Conservation (phyloP, 2,329 filamentous ascomycete species). For the Colletotrichum sp. region DNA sequence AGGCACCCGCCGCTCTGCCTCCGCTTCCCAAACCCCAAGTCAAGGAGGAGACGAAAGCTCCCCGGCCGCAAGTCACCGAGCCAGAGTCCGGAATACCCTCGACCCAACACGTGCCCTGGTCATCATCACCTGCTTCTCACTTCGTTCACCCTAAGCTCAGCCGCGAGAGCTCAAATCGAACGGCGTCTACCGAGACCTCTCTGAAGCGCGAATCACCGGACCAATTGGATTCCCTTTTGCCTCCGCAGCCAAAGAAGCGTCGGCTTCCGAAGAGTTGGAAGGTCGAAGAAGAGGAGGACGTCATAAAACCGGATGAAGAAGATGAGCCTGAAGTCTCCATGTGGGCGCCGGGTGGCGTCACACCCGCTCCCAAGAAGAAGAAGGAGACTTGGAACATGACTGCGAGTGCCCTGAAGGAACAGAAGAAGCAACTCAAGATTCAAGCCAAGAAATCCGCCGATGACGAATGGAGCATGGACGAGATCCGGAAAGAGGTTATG, state of each 20-base stretch:
- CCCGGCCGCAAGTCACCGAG: constrained; percentile 8
- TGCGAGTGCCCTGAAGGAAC: constrained; percentile 76
- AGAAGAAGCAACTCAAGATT: constrained; percentile 75
- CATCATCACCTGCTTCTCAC: constrained; percentile 65
- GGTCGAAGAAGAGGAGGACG: constrained; percentile 28
- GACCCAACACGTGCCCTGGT: constrained; percentile 68
- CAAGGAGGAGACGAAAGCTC: constrained; percentile 29
- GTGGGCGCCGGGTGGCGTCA: constrained; percentile 19
- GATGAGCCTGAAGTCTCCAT: constrained; percentile 25
- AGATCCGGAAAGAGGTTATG: constrained; percentile 45
- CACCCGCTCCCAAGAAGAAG: constrained; percentile 39
- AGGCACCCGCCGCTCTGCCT: constrained; percentile 61
- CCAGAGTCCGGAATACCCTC: not conserved
- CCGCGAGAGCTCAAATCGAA: constrained; percentile 15
- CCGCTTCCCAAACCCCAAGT: constrained; percentile 25
- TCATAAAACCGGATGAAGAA: constrained; percentile 31
- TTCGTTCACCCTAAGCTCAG: constrained; percentile 38
- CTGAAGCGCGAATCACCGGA: constrained; percentile 50
- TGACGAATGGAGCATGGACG: constrained; percentile 47
- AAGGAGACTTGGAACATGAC: constrained; percentile 72
- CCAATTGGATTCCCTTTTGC: constrained; percentile 30
- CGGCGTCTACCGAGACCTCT: constrained; percentile 27
- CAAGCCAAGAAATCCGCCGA: constrained; percentile 57
- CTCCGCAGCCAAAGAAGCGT: constrained; percentile 62
- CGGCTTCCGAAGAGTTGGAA: constrained; percentile 62